Evolutionary conservation across 73 alveolate species (phyloP), one percentile per base, ranked within the genome.

Genomic region (Paramecium pentaurelia): DNA sequence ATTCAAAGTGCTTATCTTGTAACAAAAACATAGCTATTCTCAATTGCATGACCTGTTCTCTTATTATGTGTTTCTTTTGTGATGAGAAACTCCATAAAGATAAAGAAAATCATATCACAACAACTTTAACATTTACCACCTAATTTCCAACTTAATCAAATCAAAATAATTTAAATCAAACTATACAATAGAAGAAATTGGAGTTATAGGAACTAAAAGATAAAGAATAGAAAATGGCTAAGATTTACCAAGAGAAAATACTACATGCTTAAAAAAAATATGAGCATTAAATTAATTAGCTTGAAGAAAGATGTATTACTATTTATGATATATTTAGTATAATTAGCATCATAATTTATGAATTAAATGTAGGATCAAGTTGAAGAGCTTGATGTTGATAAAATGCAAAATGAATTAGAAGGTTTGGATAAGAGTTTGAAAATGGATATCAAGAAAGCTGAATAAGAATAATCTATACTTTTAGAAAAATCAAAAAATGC

Each of bases 371-470:
- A 54, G 11, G 70, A 54, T 54, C 9, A 54, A 54, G 36, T 12
- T 36, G 87, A 44, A 22, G 87, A 73, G 12, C 34, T 22, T 14
- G 60, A 40, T 37, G 87, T 73, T 37, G 58, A 73, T 37, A 37
- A 36, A 9, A 36, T 73, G 34, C 38, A 73, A 73, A 40, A 73
- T 73, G 87, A 73, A 38, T 73, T 73, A 20, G 87, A 73, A 73
- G 28, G 34, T 3, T 37, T 73, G 6, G 87, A 73, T 12, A 40
- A 73, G 36, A 40, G 36, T 37, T 22, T 73, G 34, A 73, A 73
- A 73, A 3, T 37, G 14, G 87, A 73, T 12, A 73, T 73, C 22
- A 40, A 73, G n/a, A 32, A 40, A 1, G 87, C 87, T 12, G 87
- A 73, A 73, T 28, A 73, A 44, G 87, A 73, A 38, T 38, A 34